Base-by-base conservation (phyloP, 2,329 filamentous ascomycete genomes). In the Fusarium anguioides region DNA sequence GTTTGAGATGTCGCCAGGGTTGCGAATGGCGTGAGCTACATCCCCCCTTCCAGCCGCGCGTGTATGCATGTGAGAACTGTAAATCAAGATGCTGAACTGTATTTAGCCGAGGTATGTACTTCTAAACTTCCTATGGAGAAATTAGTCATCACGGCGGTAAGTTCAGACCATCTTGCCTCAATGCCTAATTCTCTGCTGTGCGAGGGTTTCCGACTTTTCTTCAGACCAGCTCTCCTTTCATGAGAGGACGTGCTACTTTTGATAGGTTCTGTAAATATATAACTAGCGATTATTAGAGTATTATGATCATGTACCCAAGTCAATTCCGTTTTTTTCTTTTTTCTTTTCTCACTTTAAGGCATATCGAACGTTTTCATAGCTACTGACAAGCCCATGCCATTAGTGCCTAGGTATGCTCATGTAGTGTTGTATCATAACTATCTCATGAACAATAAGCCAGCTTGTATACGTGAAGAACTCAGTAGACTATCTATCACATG, bases 31-130 rank as follows among this genome's bases (percentile, higher is more conserved):
- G 33, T 60, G 44, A 65, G 40, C 17, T 17, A 35, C 26, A 18
- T 54, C 35, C 37, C 33, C 23, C 42, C 47, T 15, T 51, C 49
- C 64, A 68, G 60, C 64, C 64, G 64, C 64, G 64, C 64, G 64
- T 68, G 60, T 68, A 68, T 67, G 59, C 60, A 68, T 51, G 64
- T 55, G 53, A 65, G 59, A 64, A 64, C 52, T 59, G 40, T 68
- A 64, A 54, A 44, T 26, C n/a, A 45, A 52, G 44, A 45, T 37
- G 12, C 31, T 59, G 37, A 42, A 35, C 42, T 51, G 44, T 60
- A 26, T 10, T 15, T 60, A 60, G 47, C 49, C 41, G 46, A 65
- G 64, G 41, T 35, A 40, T 45, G 26, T 8, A 24, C 53, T 7
- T n/a, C 17, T 45, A 18, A 5, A 24, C 53, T 7, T n/a, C 17